Base-by-base conservation (phyloP, 176 grass and related monocot genomes). In the Triticum dicoccoides region DNA sequence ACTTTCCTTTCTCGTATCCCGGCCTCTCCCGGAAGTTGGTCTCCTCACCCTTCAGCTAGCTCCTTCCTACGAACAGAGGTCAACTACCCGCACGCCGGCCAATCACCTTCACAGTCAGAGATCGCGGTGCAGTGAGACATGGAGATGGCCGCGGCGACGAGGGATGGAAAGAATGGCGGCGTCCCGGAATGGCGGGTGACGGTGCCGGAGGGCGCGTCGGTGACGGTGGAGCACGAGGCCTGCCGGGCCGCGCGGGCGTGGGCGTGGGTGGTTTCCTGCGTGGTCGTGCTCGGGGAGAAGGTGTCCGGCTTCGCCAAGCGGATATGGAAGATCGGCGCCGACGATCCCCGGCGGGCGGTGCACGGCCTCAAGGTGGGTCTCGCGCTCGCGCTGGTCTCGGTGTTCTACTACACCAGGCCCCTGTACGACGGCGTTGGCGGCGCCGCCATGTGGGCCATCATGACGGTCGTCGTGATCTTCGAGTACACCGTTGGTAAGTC, bases 401-500 rank as follows among this genome's bases (percentile, higher is more conserved):
- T 95, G 30, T 89, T 95, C 85, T 95, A 95, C 87, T 95, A 95
- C 78, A 85, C 77, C 15, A 85, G 84, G 34, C 86, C 93, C 10
- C 61, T 95, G 25, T 93, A 93, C 52, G 89, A 95, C 0, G 89
- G 94, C 65, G 89, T 95, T 3, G 94, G 94, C 30, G 84, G 88
- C 69, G 35, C 73, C 3, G 81, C 94, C 79, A 95, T 95, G 94
- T 93, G 94, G 94, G 89, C 94, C 3, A 39, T 95, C 29, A 91
- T 95, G 91, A 95, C 94, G 0, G 89, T 95, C 52, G 87, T 89
- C 8, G 94, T 95, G 1, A 73, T 95, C 81, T 89, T 95, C 59
- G 94, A 95, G 52, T 95, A 88, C 51, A 93, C 94, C 39, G 94
- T 93, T 15, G 94, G 94, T 95, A 70, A 72, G 93, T 76, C 44